These are phyloP conservation scores for Ramalina peruviana DNA, from an alignment of 495 filamentous ascomycete species.

Conservation along the genomic window DNA sequence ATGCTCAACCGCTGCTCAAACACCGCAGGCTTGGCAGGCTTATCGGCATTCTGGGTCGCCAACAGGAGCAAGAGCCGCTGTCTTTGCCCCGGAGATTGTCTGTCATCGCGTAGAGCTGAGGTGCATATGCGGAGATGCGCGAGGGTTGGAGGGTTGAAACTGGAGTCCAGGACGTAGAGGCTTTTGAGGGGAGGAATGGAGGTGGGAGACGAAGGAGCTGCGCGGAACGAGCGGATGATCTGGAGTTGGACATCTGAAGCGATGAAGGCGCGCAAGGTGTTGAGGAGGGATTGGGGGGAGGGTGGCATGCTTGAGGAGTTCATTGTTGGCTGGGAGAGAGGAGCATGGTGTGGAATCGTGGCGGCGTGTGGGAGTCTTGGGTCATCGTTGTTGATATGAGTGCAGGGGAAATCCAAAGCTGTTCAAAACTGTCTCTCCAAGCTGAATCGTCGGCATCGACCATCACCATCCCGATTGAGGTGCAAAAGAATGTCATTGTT, in stretches of 20 bases:
- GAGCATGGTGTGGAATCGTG: not conserved
- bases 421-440: too few species aligned
- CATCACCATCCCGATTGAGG: too few species aligned
- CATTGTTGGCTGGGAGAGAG: not conserved
- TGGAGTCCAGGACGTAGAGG: conserved; percentile 82
- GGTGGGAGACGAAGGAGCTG: conserved; percentile 15
- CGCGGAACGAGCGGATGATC: conserved; percentile 41
- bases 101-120: conserved; percentile 41
- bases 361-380: not conserved
- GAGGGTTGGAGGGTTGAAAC: conserved; percentile 84
- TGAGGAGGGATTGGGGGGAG: conserved; percentile 3
- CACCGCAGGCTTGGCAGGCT: conserved; percentile 64
- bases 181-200: conserved; percentile 20
- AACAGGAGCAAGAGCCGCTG: conserved; percentile 62
- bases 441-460: too few species aligned
- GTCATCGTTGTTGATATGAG: too few species aligned
- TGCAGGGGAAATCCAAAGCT: too few species aligned
- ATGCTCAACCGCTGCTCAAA: conserved; percentile 74
- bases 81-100: conserved; percentile 17
- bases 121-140: conserved; percentile 68
- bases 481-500: too few species aligned
- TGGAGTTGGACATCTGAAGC: conserved; percentile 41
- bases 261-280: conserved; percentile 42
- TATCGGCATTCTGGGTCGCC: conserved; percentile 87
- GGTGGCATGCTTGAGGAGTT: conserved; percentile 2